Evolutionary conservation across 179 eudicot genomes (phyloP).

Genomic region (Silene noctiflora): DNA sequence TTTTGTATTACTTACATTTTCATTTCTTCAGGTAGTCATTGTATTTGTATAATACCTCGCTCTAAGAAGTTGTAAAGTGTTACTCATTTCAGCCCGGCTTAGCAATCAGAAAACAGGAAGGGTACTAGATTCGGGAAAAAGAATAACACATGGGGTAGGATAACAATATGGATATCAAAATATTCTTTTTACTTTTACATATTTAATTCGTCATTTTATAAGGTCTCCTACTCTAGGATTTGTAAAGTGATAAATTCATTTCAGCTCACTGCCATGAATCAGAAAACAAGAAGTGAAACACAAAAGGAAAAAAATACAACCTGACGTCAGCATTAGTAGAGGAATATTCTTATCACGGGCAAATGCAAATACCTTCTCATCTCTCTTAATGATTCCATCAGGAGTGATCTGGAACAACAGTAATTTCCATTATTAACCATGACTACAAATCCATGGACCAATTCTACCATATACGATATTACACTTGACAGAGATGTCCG

Average conservation of each 20-base stretch:
- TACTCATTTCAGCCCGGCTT: neutral
- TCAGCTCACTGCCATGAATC: neutral
- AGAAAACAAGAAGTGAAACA: neutral
- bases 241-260: neutral
- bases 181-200: neutral
- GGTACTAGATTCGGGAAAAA: neutral
- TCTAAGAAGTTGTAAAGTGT: neutral
- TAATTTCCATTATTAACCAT: neutral
- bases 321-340: slow-evolving; percentile 93
- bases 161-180: neutral
- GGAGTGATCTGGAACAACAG: slow-evolving; percentile 67
- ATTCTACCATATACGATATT: neutral
- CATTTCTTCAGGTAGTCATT: neutral
- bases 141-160: neutral
- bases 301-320: slow-evolving; percentile 28
- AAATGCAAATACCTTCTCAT: slow-evolving; percentile 84
- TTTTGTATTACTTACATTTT: neutral
- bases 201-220: too few relatives aligned
- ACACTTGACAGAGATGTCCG: neutral
- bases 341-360: slow-evolving; percentile 66
- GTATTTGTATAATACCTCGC: neutral
- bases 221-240: too few relatives aligned
- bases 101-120: neutral
- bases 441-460: neutral
- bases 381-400: slow-evolving; percentile 67